These are phyloP conservation scores for Salix brachista DNA, from an alignment of 345 rosid species.

Conservation along the genomic window DNA sequence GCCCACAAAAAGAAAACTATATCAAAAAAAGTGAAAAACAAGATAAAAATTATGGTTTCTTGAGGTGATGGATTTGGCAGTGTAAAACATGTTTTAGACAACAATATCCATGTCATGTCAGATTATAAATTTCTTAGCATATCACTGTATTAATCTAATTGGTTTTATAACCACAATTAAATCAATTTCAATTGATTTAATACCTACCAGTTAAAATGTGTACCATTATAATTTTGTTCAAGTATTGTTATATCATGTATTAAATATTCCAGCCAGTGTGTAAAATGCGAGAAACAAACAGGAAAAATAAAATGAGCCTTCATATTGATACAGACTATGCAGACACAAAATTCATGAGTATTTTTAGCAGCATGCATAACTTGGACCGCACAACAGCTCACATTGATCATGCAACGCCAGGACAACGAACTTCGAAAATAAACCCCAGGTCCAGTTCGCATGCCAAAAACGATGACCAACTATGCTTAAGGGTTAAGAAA, in stretches of 20 bases:
- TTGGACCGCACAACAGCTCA: background rate
- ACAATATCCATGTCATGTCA: too few relatives aligned
- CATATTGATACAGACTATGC: background rate
- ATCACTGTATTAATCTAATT: too few relatives aligned
- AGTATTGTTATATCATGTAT: background rate
- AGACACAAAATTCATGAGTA: background rate
- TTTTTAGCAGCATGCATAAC: background rate
- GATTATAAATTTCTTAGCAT: too few relatives aligned
- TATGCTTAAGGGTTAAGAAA: background rate
- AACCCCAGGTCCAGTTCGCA: background rate
- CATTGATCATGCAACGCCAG: background rate
- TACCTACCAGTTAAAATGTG: background rate
- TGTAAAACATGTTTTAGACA: too few relatives aligned
- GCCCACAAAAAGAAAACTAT: background rate
- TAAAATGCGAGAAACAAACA: background rate
- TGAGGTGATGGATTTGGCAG: too few relatives aligned
- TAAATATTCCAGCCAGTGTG: background rate
- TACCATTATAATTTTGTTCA: background rate
- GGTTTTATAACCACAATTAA: background rate
- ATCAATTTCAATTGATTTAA: background rate
- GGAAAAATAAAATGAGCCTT: background rate
- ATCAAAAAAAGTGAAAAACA: too few relatives aligned
- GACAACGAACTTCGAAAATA: background rate
- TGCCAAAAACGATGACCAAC: background rate
- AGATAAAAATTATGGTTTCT: too few relatives aligned